These are phyloP conservation scores for Rhododendron henanense DNA, from an alignment of 148 eudicot genomes.

Conservation along the genomic window DNA sequence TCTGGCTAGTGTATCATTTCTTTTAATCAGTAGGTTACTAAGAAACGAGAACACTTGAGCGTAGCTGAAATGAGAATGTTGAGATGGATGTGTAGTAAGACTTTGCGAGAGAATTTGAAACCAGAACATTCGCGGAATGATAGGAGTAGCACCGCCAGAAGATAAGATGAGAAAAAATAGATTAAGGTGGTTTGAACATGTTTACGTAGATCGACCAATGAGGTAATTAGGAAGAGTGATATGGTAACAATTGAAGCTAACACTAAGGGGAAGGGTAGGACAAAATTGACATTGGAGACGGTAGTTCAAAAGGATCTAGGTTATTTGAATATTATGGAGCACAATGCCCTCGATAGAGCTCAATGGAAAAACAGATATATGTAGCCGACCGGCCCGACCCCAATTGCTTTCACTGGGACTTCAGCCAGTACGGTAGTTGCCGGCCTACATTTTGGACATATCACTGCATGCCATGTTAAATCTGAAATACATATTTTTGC, in stretches of 20 bases:
- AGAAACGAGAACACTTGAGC: not conserved
- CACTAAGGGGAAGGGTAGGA: not conserved
- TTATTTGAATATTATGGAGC: not conserved
- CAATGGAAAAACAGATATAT: not conserved
- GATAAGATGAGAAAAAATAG: not conserved
- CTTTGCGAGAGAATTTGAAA: not conserved
- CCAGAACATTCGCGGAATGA: not conserved
- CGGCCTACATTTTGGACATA: not conserved
- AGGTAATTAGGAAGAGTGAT: not conserved
- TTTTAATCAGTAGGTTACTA: not conserved
- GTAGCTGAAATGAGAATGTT: not conserved
- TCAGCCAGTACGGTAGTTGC: not conserved
- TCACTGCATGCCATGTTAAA: not conserved
- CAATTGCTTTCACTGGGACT: not conserved
- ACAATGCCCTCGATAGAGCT: not conserved
- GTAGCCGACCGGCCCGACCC: not conserved
- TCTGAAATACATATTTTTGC: not conserved
- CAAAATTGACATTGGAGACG: not conserved
- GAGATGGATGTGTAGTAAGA: not conserved
- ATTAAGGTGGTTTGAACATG: not conserved
- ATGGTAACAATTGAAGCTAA: not conserved
- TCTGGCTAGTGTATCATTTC: not conserved
- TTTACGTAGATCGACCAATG: not conserved
- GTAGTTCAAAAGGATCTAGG: not conserved
- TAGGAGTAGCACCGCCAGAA: not conserved